Conservation (phyloP, 257 asterid species). For the Linaria vulgaris region DNA sequence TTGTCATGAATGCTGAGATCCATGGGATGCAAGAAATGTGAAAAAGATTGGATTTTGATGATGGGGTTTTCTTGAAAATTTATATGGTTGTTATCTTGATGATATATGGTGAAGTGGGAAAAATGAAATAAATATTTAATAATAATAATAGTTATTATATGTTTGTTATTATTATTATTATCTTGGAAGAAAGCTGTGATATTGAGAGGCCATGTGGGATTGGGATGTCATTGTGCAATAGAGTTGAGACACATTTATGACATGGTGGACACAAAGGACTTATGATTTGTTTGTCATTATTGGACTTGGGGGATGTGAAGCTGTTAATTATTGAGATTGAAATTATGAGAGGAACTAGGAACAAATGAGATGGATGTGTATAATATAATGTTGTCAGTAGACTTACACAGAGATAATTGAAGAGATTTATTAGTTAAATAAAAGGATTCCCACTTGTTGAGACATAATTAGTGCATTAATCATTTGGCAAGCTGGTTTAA, state of each 20-base stretch:
- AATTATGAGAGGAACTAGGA: background rate
- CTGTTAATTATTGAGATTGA: background rate
- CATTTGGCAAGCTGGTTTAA: too few relatives aligned
- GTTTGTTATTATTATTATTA: background rate
- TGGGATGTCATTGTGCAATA: slow-evolving; percentile 25
- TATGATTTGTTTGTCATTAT: slow-evolving; percentile 3
- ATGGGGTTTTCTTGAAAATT: slow-evolving; percentile 25
- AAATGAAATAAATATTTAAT: background rate
- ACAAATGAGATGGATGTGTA: slow-evolving; percentile 17
- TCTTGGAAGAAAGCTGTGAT: slow-evolving; percentile 20
- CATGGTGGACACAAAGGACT: background rate
- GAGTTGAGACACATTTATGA: slow-evolving; percentile 16
- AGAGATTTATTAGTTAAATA: too few relatives aligned
- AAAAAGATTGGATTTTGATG: slow-evolving; percentile 22
- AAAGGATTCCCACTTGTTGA: too few relatives aligned
- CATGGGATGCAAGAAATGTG: slow-evolving; percentile 9
- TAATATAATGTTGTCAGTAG: background rate
- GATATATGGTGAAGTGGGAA: background rate
- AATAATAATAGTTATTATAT: background rate
- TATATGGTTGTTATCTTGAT: background rate
- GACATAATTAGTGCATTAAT: too few relatives aligned
- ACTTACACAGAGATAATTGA: background rate
- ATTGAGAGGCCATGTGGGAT: slow-evolving; percentile 32
- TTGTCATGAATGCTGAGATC: background rate
- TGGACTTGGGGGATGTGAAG: background rate